phyloP scores from a whole-genome alignment of 306 rosid genomes.

The Quercus ilex region DNA sequence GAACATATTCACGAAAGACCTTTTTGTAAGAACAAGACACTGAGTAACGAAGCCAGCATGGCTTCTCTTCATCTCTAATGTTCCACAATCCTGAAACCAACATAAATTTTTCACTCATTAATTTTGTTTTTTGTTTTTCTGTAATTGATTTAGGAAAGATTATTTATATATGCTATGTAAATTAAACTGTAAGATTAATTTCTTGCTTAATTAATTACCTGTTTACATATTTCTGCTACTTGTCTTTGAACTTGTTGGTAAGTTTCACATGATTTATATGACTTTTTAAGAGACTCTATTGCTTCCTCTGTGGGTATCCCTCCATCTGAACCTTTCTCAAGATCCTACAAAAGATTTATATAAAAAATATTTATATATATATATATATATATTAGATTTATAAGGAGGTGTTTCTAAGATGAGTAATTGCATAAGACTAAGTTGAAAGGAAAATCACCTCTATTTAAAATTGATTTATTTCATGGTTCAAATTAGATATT shows the following conservation, averaged over 20 bases:
- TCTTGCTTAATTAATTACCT: constrained; percentile 12
- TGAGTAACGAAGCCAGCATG: constrained; percentile 47
- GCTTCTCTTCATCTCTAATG: constrained; percentile 26
- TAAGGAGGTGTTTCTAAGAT: too few species aligned
- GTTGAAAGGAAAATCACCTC: too few species aligned
- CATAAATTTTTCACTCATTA: background rate
- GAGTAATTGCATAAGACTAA: too few species aligned
- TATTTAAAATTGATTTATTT: too few species aligned
- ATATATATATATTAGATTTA: too few species aligned
- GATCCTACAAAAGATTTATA: constrained; percentile 12
- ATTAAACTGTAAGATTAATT: too few species aligned
- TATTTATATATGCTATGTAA: background rate
- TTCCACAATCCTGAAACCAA: constrained; percentile 29
- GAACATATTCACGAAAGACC: constrained; percentile 43
- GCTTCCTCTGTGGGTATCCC: constrained; percentile 19
- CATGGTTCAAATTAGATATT: too few species aligned
- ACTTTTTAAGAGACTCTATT: constrained; percentile 12
- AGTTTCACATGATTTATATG: constrained; percentile 15
- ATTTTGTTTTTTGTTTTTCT: background rate
- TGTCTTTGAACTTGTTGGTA: constrained; percentile 19
- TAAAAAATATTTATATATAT: too few species aligned
- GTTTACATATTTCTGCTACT: constrained; percentile 11
- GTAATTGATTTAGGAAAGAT: background rate
- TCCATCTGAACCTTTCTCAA: constrained; percentile 15
- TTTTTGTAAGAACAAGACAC: constrained; percentile 33